Percentiles rank a stretch among this genome's conserved stretches.
Evolutionary conservation across 1,284 basidiomycete species (phyloP).

Genomic region (Naganishia cerealis): DNA sequence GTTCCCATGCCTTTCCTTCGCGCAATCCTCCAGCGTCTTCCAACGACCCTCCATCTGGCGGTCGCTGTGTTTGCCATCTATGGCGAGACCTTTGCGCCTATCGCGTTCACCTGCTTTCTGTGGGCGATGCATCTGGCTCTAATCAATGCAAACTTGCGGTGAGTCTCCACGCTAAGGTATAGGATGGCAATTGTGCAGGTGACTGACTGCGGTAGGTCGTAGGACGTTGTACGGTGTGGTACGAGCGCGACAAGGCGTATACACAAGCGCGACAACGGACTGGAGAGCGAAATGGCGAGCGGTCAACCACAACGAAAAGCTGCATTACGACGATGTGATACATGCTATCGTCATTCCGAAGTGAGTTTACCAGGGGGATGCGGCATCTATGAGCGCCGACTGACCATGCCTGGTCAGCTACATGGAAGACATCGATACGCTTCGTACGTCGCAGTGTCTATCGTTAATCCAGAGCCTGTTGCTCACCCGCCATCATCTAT

Average conservation of each 20-base stretch:
- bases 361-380: conserved; percentile 1
- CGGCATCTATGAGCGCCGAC: background rate
- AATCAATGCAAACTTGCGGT: conserved; percentile 41
- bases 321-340: conserved; percentile 40
- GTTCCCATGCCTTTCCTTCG: conserved; percentile 13
- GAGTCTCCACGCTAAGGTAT: conserved; percentile 4
- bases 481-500: background rate
- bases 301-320: conserved; percentile 9
- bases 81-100: conserved; percentile 41
- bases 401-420: conserved; percentile 33
- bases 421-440: conserved; percentile 44
- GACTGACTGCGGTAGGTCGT: background rate
- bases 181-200: background rate
- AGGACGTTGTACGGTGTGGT: background rate
- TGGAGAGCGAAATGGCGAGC: conserved; percentile 8
- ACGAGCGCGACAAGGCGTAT: conserved; percentile 2
- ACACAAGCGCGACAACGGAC: conserved; percentile 2
- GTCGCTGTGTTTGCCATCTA: conserved; percentile 39
- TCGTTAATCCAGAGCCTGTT: background rate
- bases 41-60: conserved; percentile 41
- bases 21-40: conserved; percentile 41
- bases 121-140: conserved; percentile 41
- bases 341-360: conserved; percentile 48
- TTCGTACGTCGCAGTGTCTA: conserved; percentile 30
- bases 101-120: conserved; percentile 37